Evolutionary conservation across 148 eudicot genomes (phyloP), one percentile per base, ranked within the genome.

Genomic region (Agrostemma githago): DNA sequence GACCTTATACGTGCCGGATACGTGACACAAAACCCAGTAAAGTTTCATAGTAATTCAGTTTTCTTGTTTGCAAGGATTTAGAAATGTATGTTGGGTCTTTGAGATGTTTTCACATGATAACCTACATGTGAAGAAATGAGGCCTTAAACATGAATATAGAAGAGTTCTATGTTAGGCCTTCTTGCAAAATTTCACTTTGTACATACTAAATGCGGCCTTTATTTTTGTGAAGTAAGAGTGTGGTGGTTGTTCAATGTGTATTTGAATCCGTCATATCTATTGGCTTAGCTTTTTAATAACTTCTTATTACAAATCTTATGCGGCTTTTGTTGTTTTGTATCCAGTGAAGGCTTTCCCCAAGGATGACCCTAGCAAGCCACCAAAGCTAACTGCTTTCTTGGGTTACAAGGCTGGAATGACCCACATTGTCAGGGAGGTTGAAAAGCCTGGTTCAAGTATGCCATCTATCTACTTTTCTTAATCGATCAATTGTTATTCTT

Each of bases 381-480:
- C 92, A 46, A 87, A 80, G 81, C 87, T 90, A 4, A 90, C 96
- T 68, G 92, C 92, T 70, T 90, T 90, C 69, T 80, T 90, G 84
- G 96, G 96, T 58, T 88, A 90, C 81, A 87, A 90, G 80, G 90
- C 90, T 75, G 96, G 92, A 34, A 90, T 88, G 96, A 86, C 92
- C 64, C 96, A 90, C 82, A 88, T 90, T 77, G 90, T 90, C 20
- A 84, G 92, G 71, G 96, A 90, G 75, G 96, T 90, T 2, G 96
- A 90, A 21, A 90, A 90, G 70, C 92, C 92, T 15, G 92, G 92
- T 43, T 90, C 96, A 82, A 90, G 96, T 90, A 86, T 69, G 84
- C 38, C n/a, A 17, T 7, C 16, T 39, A 1, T 11, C 8, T 3
- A n/a, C 0, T 5, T n/a, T 16, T 5, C 21, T 16, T n/a, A 12